phyloP scores from a whole-genome alignment of 306 rosid genomes.

The Oemleria cerasiformis region DNA sequence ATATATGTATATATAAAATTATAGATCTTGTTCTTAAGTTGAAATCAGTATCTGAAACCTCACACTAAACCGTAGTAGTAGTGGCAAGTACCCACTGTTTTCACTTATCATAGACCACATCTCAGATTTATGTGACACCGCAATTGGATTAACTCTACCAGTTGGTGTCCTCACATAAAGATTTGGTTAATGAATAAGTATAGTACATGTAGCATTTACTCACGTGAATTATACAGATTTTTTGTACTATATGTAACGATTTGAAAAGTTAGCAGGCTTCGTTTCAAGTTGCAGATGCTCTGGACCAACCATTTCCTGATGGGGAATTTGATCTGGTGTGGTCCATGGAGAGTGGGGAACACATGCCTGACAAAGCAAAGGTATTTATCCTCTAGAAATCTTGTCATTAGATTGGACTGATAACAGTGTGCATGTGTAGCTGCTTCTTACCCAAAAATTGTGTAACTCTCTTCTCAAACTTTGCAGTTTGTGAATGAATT shows the following conservation, averaged over 20 bases:
- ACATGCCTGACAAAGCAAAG: conserved; percentile 96
- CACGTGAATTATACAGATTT: neutral
- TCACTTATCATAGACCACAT: no score
- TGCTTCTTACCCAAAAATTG: neutral
- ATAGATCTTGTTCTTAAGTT: no score
- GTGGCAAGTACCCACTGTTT: no score
- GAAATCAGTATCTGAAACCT: no score
- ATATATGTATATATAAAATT: no score
- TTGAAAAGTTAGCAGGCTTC: conserved; percentile 46
- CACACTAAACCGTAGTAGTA: no score
- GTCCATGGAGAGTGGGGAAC: conserved; percentile 99
- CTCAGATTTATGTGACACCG: no score
- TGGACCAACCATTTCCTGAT: conserved; percentile 75
- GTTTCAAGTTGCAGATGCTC: conserved; percentile 83
- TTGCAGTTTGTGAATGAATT: conserved; percentile 79
- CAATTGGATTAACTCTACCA: no score
- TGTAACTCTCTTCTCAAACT: neutral
- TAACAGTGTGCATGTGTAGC: no score
- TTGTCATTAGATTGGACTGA: no score
- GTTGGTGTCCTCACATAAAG: neutral
- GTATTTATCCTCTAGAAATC: conserved; percentile 15
- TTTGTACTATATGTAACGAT: neutral
- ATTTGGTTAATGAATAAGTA: neutral
- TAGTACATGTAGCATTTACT: neutral
- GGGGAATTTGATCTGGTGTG: conserved; percentile 78